These are phyloP conservation scores for Chaetomium globosum DNA, from an alignment of 2,329 filamentous ascomycete genomes.

Conservation along the genomic window DNA sequence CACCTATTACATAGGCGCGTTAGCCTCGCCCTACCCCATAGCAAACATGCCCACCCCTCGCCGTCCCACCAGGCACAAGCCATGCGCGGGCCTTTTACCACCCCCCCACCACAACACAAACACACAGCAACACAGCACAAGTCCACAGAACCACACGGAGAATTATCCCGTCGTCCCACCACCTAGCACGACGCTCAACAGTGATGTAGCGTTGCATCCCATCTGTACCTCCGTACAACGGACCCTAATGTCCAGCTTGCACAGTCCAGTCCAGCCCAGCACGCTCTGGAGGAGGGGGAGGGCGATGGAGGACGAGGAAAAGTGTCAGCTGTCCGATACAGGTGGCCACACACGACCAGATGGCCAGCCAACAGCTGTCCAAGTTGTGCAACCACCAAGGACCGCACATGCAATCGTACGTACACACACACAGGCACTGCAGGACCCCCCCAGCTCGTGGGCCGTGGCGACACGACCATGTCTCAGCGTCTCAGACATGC, in stretches of 20 bases:
- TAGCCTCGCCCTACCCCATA: background rate
- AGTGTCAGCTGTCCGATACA: too few species aligned
- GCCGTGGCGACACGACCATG: background rate
- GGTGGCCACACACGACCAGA: background rate
- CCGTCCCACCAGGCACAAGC: background rate
- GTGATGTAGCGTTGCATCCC: background rate
- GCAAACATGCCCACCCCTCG: background rate
- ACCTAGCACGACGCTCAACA: background rate
- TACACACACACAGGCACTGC: too few species aligned
- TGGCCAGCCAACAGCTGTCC: too few species aligned
- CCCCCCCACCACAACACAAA: background rate
- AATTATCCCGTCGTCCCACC: background rate
- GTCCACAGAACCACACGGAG: background rate
- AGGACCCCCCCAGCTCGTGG: background rate
- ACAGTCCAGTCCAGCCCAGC: too few species aligned
- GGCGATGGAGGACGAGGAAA: too few species aligned
- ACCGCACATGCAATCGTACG: background rate
- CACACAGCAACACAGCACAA: background rate
- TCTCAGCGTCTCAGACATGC: constrained; percentile 10
- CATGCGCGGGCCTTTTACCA: constrained; percentile 8
- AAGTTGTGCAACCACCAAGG: too few species aligned
- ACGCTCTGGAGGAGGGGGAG: background rate
- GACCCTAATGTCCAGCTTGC: too few species aligned
- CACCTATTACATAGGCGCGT: background rate
- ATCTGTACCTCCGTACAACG: background rate